Percentiles rank a stretch among this genome's conserved stretches.
These are phyloP conservation scores for Trichoderma sp. DNA, from an alignment of 2,329 filamentous ascomycete genomes.

Conservation along the genomic window DNA sequence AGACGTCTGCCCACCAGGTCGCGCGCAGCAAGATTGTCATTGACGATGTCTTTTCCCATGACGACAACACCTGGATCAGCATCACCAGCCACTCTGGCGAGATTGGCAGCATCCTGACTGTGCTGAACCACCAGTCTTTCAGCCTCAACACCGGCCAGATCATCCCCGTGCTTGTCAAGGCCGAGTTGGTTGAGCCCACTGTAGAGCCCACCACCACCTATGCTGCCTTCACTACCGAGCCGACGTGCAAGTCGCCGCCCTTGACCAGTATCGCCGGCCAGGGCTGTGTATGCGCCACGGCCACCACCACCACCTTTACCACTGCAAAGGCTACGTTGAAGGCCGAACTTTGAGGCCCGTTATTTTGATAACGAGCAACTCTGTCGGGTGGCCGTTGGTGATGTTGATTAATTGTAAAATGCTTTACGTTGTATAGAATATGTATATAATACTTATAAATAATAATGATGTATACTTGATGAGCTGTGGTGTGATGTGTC, in stretches of 20 bases:
- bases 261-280: constrained; percentile 45
- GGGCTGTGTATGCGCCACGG: constrained; percentile 45
- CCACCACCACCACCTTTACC: background rate
- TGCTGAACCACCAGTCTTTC: constrained; percentile 64
- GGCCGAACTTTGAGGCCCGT: background rate
- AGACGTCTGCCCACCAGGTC: constrained; percentile 51
- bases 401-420: background rate
- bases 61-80: constrained; percentile 58
- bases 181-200: constrained; percentile 44
- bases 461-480: background rate
- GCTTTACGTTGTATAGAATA: background rate
- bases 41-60: constrained; percentile 58
- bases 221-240: constrained; percentile 41
- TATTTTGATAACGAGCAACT: background rate
- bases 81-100: constrained; percentile 63
- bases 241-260: constrained; percentile 49
- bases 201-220: constrained; percentile 37
- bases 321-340: constrained; percentile 1
- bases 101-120: constrained; percentile 53
- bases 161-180: constrained; percentile 67
- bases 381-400: background rate
- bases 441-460: background rate
- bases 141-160: constrained; percentile 65
- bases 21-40: constrained; percentile 52
- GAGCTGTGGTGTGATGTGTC: background rate